These are phyloP conservation scores for Boletus sensibilis DNA, from an alignment of 768 basidiomycete species.

Conservation along the genomic window DNA sequence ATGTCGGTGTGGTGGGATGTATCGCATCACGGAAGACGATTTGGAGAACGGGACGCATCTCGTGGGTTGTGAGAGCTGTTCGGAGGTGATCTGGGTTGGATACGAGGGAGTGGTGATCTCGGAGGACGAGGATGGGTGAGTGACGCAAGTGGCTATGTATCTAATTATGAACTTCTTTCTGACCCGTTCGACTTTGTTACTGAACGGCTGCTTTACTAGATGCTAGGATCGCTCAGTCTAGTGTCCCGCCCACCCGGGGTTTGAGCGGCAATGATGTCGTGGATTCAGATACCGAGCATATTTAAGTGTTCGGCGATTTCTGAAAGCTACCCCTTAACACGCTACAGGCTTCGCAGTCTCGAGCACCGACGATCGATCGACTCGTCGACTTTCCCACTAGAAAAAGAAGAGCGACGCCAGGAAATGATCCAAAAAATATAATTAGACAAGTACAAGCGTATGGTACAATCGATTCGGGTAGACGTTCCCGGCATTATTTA, in stretches of 20 bases:
- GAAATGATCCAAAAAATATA: background rate
- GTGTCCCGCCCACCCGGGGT: no score
- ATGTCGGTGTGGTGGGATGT: conserved; percentile 75
- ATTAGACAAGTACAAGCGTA: background rate
- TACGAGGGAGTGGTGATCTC: conserved; percentile 53
- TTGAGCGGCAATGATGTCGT: background rate
- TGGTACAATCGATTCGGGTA: background rate
- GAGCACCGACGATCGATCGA: background rate
- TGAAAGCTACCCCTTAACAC: background rate
- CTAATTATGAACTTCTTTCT: background rate
- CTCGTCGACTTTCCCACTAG: background rate
- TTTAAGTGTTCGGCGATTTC: background rate
- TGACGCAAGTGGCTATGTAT: background rate
- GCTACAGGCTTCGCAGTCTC: background rate
- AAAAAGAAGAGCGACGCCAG: background rate
- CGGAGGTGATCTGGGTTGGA: conserved; percentile 84
- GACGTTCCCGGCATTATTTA: background rate
- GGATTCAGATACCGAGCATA: background rate
- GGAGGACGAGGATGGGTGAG: conserved; percentile 21
- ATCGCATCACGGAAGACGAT: conserved; percentile 52
- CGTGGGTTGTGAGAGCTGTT: conserved; percentile 71
- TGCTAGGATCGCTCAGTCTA: background rate
- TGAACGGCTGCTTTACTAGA: background rate
- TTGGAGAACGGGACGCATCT: conserved; percentile 75
- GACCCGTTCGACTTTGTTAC: background rate